Evolutionary conservation across 345 rosid species (phyloP), one percentile per base, ranked within the genome.

Genomic region (Lepidium aucheri): DNA sequence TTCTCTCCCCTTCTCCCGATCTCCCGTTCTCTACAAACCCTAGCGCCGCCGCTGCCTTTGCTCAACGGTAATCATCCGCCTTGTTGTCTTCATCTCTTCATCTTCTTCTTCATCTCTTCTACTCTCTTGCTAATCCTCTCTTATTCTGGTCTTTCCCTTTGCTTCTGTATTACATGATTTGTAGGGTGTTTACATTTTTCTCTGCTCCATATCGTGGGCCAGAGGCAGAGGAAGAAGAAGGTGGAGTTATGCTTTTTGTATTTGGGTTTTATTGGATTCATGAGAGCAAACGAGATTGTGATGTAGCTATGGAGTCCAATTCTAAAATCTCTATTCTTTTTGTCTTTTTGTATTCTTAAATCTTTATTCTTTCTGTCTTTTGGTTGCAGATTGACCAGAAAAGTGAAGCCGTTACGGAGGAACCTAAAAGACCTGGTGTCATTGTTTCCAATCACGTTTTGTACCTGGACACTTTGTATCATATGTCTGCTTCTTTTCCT

Each of bases 181-280:
- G 97, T 63, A 82, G 86, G 79, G 35, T 85, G n/a, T 95, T 93
- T 56, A 95, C 97, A 60, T 69, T 85, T 5, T 88, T 89, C 60
- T 87, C 79, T 33, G 76, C 81, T 33, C 97, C 99, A 22, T 82
- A 86, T 64, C 84, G 86, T 63, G 90, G 81, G 46, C 85, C 74
- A 60, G 95, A 77, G 64, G 90, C 85, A 78, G 99, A 88, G 77
- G 91, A 84, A 43, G 79, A 76, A 3, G 79, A 59, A 46, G 74
- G 65, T 32, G 73, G 57, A n/a, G 65, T 7, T n/a, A 51, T 94
- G 80, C 92, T 94, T 66, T 88, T 87, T 68, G 78, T 94, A 9
- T 65, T 90, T n/a, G 99, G 99, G 24, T 94, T 94, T 76, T 90
- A 86, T 80, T 88, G 97, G 93, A 88, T 94, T 75, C 78, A 45